Evolutionary conservation across 1,139 yeast species (phyloP).

Genomic region (Citeromyces siamensis): DNA sequence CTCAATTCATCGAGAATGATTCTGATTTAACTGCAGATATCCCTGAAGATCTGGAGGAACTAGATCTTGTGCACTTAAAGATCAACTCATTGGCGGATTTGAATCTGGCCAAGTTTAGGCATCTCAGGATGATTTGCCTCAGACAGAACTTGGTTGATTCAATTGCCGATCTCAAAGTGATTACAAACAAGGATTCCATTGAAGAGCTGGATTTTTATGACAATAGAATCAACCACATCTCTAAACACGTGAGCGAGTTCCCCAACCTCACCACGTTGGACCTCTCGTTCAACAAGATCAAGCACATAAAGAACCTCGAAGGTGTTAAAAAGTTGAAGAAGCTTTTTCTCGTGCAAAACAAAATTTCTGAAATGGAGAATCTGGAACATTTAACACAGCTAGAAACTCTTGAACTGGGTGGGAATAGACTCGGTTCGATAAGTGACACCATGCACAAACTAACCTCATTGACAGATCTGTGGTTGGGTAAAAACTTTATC

Average conservation of each 20-base stretch:
- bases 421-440: slow-evolving; percentile 64
- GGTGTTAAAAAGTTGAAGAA: slow-evolving; percentile 49
- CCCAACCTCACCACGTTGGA: slow-evolving; percentile 52
- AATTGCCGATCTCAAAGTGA: slow-evolving; percentile 53
- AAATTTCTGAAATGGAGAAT: slow-evolving; percentile 61
- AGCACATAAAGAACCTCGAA: slow-evolving; percentile 72
- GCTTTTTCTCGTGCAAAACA: slow-evolving; percentile 82
- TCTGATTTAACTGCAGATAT: slow-evolving; percentile 51
- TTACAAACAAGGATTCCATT: slow-evolving; percentile 38
- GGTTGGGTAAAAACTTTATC: slow-evolving; percentile 90
- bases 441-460: slow-evolving; percentile 42
- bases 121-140: slow-evolving; percentile 52
- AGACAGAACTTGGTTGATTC: slow-evolving; percentile 78
- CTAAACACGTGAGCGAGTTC: slow-evolving; percentile 52
- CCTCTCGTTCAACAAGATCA: slow-evolving; percentile 82
- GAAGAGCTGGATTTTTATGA: slow-evolving; percentile 87
- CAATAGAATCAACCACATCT: slow-evolving; percentile 80
- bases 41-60: slow-evolving; percentile 48
- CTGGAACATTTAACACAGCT: slow-evolving; percentile 46
- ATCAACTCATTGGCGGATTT: slow-evolving; percentile 57
- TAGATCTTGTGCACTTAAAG: slow-evolving; percentile 75
- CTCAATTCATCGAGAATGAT: slow-evolving; percentile 31
- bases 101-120: slow-evolving; percentile 42
- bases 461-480: slow-evolving; percentile 54
- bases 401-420: slow-evolving; percentile 79